Evolutionary conservation across 75 land plant species (phyloP), one percentile per base, ranked within the genome.

Genomic region (Adiantum capillusveneris): DNA sequence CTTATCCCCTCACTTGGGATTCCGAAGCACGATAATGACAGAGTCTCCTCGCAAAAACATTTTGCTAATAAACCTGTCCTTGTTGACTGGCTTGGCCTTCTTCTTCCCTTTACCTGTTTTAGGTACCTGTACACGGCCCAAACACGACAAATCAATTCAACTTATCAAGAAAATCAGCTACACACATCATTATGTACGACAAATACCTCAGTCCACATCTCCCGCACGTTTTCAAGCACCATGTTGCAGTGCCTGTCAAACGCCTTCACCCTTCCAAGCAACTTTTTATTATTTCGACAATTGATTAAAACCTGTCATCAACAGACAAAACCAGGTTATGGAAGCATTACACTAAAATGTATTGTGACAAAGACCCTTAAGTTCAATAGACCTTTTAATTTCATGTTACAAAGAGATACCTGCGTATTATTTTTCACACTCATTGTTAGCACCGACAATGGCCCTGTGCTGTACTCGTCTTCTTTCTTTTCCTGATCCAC

Each of bases 141-240:
- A n/a, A n/a, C n/a, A n/a, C n/a, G n/a, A n/a, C n/a, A n/a, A n/a
- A n/a, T n/a, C n/a, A n/a, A n/a, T n/a, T n/a, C n/a, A n/a, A n/a
- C n/a, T n/a, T n/a, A n/a, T n/a, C n/a, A n/a, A n/a, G n/a, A n/a
- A n/a, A n/a, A n/a, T n/a, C n/a, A n/a, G n/a, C n/a, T n/a, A n/a
- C n/a, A n/a, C n/a, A n/a, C n/a, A n/a, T n/a, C n/a, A n/a, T n/a
- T n/a, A n/a, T n/a, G n/a, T n/a, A n/a, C n/a, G n/a, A n/a, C n/a
- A n/a, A n/a, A 18, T 1, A 93, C 95, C 98, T 93, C 96, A 13
- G 98, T 93, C 96, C 98, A 93, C 98, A 93, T 93, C 70, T 93
- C 98, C 60, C 79, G 76, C 46, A 89, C 96, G 76, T 93, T 93
- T 60, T 93, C 98, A 42, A 93, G 90, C 46, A 93, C 90, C 98